A percentile compares a stretch with the other conserved stretches of the same genome.
These are phyloP conservation scores for Trametes villosa DNA, from an alignment of 768 basidiomycete genomes.

Conservation along the genomic window DNA sequence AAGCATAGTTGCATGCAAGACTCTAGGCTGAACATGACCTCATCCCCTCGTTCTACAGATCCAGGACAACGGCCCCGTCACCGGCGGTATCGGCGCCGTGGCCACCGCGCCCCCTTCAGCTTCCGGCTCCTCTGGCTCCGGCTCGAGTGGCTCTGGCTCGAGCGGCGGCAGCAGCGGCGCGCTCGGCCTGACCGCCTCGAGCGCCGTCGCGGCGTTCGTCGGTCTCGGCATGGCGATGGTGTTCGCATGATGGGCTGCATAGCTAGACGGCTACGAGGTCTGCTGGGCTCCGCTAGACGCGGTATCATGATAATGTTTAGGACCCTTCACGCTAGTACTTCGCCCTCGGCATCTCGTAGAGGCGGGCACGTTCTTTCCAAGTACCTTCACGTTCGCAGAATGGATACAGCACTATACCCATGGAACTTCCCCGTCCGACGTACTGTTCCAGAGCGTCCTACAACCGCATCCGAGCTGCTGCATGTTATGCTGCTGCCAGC, in stretches of 20 bases:
- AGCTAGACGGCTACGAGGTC: background rate
- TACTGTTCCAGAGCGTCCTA: no score
- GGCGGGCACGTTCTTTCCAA: background rate
- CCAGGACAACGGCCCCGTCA: constrained; percentile 42
- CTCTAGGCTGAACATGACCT: background rate
- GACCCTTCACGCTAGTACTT: background rate
- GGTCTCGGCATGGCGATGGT: constrained; percentile 15
- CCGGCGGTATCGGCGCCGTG: constrained; percentile 46
- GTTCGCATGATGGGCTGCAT: constrained; percentile 9
- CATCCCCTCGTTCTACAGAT: constrained; percentile 35
- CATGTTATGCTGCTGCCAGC: no score
- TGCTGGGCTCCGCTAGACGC: constrained; percentile 1
- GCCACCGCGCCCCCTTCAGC: constrained; percentile 38
- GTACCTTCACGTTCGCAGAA: background rate
- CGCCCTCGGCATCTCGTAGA: background rate
- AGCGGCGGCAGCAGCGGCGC: constrained; percentile 4
- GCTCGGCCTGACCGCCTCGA: constrained; percentile 4
- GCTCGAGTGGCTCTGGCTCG: constrained; percentile 1
- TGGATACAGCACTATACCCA: background rate
- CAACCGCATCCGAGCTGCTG: no score
- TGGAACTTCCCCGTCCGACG: no score
- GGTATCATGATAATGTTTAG: constrained; percentile 5
- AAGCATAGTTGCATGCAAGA: constrained; percentile 17
- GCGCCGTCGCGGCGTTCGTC: constrained; percentile 8
- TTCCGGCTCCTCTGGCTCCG: constrained; percentile 7